phyloP scores from a whole-genome alignment of 192 early-diverging fungal genomes.

The Obelidium mucronatum region DNA sequence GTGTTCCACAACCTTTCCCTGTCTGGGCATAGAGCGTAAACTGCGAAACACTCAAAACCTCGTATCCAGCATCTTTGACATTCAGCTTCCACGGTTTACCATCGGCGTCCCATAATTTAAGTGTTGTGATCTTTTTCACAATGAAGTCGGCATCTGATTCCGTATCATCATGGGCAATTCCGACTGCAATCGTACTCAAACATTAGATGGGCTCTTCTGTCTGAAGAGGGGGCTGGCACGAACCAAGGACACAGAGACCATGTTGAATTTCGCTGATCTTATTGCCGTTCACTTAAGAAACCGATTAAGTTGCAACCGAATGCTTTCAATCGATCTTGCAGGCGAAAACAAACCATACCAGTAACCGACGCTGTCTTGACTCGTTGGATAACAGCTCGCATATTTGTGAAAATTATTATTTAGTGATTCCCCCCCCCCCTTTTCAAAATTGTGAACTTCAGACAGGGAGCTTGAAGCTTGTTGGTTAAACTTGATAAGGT shows the following conservation, averaged over 20 bases:
- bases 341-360: constrained; percentile 40
- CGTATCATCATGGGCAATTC: constrained; percentile 26
- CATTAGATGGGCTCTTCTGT: neutral
- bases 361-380: constrained; percentile 70
- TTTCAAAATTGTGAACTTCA: too few relatives aligned
- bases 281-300: constrained; percentile 66
- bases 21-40: constrained; percentile 91
- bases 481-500: too few relatives aligned
- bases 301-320: neutral
- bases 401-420: too few relatives aligned
- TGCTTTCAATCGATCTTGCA: neutral
- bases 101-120: constrained; percentile 76
- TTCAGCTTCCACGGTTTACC: constrained; percentile 81
- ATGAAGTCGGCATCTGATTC: constrained; percentile 84
- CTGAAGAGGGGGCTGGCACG: neutral
- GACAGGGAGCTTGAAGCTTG: too few relatives aligned
- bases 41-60: constrained; percentile 89
- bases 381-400: constrained; percentile 73
- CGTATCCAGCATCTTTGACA: constrained; percentile 74
- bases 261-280: constrained; percentile 81
- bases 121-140: constrained; percentile 79
- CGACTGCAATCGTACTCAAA: neutral
- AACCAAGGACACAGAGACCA: constrained; percentile 73
- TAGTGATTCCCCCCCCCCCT: too few relatives aligned
- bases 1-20: constrained; percentile 72